phyloP scores from a whole-genome alignment of 1,284 basidiomycete species.

The Cryptococcus sp. region DNA sequence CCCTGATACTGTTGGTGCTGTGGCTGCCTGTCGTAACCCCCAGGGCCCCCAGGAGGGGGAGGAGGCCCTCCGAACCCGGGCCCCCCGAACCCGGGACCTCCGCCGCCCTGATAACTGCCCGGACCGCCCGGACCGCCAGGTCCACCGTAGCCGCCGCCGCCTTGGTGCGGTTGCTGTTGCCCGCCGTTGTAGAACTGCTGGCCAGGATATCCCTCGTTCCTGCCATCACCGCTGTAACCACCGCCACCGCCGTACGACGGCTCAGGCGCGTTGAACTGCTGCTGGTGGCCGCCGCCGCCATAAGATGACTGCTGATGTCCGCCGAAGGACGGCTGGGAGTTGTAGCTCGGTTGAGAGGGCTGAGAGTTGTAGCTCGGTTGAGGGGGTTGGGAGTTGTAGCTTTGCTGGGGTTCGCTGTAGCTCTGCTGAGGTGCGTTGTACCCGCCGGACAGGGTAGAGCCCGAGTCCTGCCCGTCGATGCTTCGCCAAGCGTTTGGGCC shows the following conservation, averaged over 20 bases:
- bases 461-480: conserved; percentile 21
- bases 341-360: conserved; percentile 2
- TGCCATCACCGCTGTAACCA: not conserved
- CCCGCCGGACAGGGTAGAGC: not conserved
- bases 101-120: not conserved
- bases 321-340: not conserved
- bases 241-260: not conserved
- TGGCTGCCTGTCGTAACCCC: conserved; percentile 6
- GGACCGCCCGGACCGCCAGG: conserved; percentile 8
- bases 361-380: conserved; percentile 4
- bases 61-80: conserved; percentile 1
- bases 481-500: conserved; percentile 47
- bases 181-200: not conserved
- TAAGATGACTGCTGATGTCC: too few species aligned
- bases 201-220: conserved; percentile 9
- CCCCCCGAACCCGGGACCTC: not conserved
- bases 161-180: not conserved
- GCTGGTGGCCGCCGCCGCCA: too few species aligned
- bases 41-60: conserved; percentile 5
- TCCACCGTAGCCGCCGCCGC: conserved; percentile 1
- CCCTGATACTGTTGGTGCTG: conserved; percentile 10
- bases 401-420: not conserved
- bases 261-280: too few species aligned
- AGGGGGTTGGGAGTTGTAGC: conserved; percentile 6
- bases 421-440: not conserved